A percentile compares a stretch with the other conserved stretches of the same genome.
Conservation (phyloP, 2,329 filamentous ascomycete genomes). For the Hypoxylon sp. region DNA sequence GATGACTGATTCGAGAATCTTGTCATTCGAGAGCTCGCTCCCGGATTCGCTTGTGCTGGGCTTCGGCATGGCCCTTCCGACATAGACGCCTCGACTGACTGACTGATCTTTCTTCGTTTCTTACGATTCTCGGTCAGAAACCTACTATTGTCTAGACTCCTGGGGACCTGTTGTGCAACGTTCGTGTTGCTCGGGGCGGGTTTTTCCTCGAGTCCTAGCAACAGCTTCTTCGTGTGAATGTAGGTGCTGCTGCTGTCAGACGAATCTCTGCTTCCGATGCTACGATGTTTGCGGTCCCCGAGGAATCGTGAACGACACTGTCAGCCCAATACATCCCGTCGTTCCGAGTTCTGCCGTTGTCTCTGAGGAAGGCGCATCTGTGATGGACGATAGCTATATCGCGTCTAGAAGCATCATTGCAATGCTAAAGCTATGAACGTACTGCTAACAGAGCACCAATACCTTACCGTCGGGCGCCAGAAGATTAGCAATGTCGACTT, state of each 20-base stretch:
- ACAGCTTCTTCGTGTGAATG: conserved; percentile 60
- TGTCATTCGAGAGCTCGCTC: conserved; percentile 57
- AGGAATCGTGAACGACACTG: conserved; percentile 68
- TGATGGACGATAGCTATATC: conserved; percentile 62
- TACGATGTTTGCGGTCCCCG: conserved; percentile 67
- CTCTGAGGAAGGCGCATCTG: conserved; percentile 50
- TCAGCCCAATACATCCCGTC: conserved; percentile 61
- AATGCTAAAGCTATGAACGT: conserved; percentile 57
- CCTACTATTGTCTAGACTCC: conserved; percentile 64
- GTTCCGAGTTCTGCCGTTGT: conserved; percentile 56
- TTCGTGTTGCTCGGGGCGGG: conserved; percentile 64
- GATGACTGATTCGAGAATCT: conserved; percentile 61
- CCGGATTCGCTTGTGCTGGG: conserved; percentile 62
- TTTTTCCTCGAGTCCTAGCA: conserved; percentile 67
- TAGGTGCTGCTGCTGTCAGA: conserved; percentile 59
- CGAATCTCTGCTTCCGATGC: conserved; percentile 66
- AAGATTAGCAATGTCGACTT: conserved; percentile 67
- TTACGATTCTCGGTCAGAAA: conserved; percentile 53
- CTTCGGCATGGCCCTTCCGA: conserved; percentile 62
- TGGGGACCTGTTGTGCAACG: conserved; percentile 66
- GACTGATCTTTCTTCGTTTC: conserved; percentile 61
- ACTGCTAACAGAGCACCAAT: conserved; percentile 60
- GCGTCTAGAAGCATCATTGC: conserved; percentile 68
- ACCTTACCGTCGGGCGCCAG: conserved; percentile 64
- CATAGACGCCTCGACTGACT: conserved; percentile 56